Evolutionary conservation across 768 basidiomycete species (phyloP), one percentile per base, ranked within the genome.

Genomic region (Jaapia argillacea): DNA sequence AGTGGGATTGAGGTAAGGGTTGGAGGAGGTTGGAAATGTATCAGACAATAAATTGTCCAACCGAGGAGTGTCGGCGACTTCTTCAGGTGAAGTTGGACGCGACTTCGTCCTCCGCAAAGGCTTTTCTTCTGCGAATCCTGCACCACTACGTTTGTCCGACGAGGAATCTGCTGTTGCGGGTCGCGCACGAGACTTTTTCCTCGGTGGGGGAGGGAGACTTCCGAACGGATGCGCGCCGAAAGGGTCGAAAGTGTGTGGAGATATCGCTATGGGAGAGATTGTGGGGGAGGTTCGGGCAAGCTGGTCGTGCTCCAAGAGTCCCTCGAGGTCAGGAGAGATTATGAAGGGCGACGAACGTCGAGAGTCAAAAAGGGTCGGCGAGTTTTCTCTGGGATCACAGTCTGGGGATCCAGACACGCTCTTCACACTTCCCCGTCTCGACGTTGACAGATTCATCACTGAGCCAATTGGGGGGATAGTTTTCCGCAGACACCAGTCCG

Each of bases 281-380:
- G 12, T 54, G 56, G 4, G 61, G 57, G 22, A 41, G 28, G 54
- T 54, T 43, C 73, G 67, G n/a, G 60, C 60, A 41, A 64, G 66
- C 41, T 77, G 72, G 40, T 78, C 78, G 47, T 77, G 71, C 52
- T 77, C 70, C 41, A 80, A 62, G 5, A 80, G 51, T 21, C 77
- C 78, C 47, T 79, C 72, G 37, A 79, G 68, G 50, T 80, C 69
- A 0, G 77, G 71, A 2, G 75, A 79, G 41, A 79, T 80, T 7
- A 67, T 59, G 37, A 79, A 55, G 1, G 67, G 58, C 6, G 53
- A 28, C 7, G 10, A 36, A 21, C 18, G 48, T 44, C 21, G 48
- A n/a, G n/a, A n/a, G n/a, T n/a, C n/a, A n/a, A n/a, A n/a, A n/a
- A n/a, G n/a, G n/a, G n/a, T n/a, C n/a, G n/a, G n/a, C n/a, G n/a